phyloP scores from a whole-genome alignment of 805 yeast genomes.

The Yamadazyma endophytica region DNA sequence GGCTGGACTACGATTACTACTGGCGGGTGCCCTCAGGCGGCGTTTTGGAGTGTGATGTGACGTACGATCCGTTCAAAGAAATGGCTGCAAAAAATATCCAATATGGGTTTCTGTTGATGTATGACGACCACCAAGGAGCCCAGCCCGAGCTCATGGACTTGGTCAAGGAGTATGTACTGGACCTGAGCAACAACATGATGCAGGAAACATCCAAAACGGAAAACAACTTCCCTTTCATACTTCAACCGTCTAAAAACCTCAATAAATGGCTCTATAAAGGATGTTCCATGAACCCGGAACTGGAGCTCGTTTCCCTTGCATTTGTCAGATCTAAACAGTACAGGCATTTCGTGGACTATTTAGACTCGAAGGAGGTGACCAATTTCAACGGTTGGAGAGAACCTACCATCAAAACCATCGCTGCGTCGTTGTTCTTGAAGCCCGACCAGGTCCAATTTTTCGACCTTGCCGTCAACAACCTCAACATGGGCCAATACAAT shows the following conservation, averaged over 20 bases:
- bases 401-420: constrained; percentile 11
- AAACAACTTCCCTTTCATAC: constrained; percentile 8
- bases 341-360: constrained; percentile 9
- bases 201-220: neutral
- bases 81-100: constrained; percentile 18
- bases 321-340: constrained; percentile 10
- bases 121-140: constrained; percentile 7
- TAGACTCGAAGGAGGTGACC: constrained; percentile 9
- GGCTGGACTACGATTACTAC: constrained; percentile 20
- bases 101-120: constrained; percentile 17
- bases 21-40: constrained; percentile 24
- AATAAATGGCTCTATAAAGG: constrained; percentile 9
- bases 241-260: constrained; percentile 1
- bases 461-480: constrained; percentile 9
- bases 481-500: constrained; percentile 7
- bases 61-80: constrained; percentile 20
- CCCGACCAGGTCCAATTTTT: constrained; percentile 8
- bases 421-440: constrained; percentile 10
- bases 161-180: constrained; percentile 6
- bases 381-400: constrained; percentile 13
- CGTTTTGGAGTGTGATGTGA: constrained; percentile 18
- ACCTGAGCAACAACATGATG: constrained; percentile 3
- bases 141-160: constrained; percentile 8
- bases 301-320: constrained; percentile 10
- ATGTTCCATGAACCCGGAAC: constrained; percentile 10